These are phyloP conservation scores for Steccherinum ochraceum DNA, from an alignment of 768 basidiomycete species.

Conservation along the genomic window DNA sequence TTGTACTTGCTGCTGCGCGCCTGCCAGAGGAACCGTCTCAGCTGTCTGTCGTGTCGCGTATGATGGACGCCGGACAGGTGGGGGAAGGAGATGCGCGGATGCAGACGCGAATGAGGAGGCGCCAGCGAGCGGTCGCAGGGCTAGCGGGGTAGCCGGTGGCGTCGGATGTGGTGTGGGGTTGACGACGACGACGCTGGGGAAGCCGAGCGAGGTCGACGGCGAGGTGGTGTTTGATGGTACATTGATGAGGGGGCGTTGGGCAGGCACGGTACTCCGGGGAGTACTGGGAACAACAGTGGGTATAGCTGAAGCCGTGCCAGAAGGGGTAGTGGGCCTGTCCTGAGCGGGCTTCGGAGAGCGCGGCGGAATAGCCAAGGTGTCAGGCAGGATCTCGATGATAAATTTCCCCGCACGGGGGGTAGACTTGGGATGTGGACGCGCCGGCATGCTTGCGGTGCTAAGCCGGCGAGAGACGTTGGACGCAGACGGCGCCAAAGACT, in stretches of 20 bases:
- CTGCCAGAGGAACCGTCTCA: conserved; percentile 7
- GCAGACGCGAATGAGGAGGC: conserved; percentile 22
- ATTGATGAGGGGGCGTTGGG: conserved; percentile 9
- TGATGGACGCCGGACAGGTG: conserved; percentile 16
- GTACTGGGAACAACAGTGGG: not conserved
- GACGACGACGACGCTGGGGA: conserved; percentile 60
- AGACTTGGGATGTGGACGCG: conserved; percentile 16
- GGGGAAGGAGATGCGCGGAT: conserved; percentile 25
- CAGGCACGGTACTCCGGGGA: conserved; percentile 5
- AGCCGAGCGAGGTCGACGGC: conserved; percentile 20
- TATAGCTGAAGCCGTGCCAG: not conserved
- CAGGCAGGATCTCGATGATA: conserved; percentile 57
- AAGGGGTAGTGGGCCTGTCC: not conserved
- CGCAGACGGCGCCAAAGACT: conserved; percentile 6
- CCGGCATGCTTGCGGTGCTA: conserved; percentile 22
- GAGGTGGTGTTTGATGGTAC: conserved; percentile 18
- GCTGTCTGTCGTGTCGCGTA: conserved; percentile 11
- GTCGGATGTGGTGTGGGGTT: conserved; percentile 77
- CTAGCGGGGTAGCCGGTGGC: conserved; percentile 61
- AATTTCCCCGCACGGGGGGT: conserved; percentile 34
- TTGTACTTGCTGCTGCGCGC: too few species aligned
- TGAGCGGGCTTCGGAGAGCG: not conserved
- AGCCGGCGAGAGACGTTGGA: conserved; percentile 18
- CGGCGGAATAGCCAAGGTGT: conserved; percentile 22
- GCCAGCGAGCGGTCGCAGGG: conserved; percentile 19